phyloP scores from a whole-genome alignment of 2,329 filamentous ascomycete species.

The Cytospora piceicola region DNA sequence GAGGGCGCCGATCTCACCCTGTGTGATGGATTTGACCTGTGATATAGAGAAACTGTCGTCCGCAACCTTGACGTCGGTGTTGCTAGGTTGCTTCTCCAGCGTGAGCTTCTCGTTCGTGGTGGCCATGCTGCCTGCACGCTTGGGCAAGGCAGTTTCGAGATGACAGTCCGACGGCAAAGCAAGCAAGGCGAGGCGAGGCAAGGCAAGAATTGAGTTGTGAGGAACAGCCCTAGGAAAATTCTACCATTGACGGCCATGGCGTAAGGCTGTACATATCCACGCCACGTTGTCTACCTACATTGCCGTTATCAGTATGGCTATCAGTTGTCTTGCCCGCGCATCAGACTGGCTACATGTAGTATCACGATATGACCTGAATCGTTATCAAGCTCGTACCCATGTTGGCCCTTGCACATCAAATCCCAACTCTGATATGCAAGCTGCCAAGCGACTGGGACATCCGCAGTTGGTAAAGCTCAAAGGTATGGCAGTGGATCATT shows the following conservation, averaged over 20 bases:
- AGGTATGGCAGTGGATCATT: background rate
- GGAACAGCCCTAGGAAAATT: background rate
- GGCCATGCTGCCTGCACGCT: conserved; percentile 12
- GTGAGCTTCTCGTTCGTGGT: conserved; percentile 8
- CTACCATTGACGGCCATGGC: background rate
- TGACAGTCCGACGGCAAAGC: background rate
- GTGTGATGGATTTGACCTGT: conserved; percentile 22
- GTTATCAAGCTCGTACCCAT: background rate
- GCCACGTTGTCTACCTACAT: background rate
- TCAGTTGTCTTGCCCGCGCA: background rate
- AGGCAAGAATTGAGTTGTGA: background rate
- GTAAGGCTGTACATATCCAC: conserved; percentile 1
- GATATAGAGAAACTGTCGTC: conserved; percentile 28
- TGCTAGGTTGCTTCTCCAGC: conserved; percentile 20
- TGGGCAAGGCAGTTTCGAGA: background rate
- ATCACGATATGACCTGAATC: background rate
- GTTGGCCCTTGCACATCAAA: background rate
- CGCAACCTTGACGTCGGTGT: conserved; percentile 11
- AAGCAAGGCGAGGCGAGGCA: background rate
- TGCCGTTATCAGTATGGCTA: conserved; percentile 21
- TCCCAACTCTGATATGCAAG: background rate
- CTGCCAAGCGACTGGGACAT: background rate
- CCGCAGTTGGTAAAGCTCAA: background rate
- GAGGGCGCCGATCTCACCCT: conserved; percentile 26
- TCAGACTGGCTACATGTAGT: background rate